phyloP scores from a whole-genome alignment of 2,329 filamentous ascomycete genomes.

The Aspergillus arachidicola region DNA sequence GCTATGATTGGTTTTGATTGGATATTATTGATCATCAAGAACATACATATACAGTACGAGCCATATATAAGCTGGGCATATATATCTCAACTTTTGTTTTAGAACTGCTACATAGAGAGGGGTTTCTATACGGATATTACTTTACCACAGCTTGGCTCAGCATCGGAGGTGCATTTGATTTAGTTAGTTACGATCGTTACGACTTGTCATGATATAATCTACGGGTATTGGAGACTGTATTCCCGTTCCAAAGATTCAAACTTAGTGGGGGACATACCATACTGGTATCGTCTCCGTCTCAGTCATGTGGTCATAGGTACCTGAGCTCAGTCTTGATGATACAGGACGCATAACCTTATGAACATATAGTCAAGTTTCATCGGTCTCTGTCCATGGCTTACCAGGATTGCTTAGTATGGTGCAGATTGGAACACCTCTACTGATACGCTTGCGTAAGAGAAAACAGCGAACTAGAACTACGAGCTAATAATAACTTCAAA shows the following conservation, averaged over 20 bases:
- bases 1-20: neutral
- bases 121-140: neutral
- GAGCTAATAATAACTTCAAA: no score
- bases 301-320: no score
- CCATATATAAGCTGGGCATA: slow-evolving; percentile 7
- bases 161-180: neutral
- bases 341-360: no score
- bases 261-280: no score
- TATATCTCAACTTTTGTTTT: slow-evolving; percentile 4
- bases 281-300: no score
- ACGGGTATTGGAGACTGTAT: neutral
- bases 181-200: slow-evolving; percentile 2
- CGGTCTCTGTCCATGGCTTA: no score
- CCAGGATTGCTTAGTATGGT: no score
- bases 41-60: neutral
- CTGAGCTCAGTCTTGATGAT: no score
- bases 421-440: no score
- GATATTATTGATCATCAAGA: neutral
- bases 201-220: neutral
- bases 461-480: no score
- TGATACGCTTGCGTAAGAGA: no score
- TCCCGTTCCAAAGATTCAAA: neutral
- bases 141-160: slow-evolving; percentile 2
- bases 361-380: no score
- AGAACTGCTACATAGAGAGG: slow-evolving; percentile 7